Evolutionary conservation across 257 asterid species (phyloP).

Genomic region (Apocynum venetum): DNA sequence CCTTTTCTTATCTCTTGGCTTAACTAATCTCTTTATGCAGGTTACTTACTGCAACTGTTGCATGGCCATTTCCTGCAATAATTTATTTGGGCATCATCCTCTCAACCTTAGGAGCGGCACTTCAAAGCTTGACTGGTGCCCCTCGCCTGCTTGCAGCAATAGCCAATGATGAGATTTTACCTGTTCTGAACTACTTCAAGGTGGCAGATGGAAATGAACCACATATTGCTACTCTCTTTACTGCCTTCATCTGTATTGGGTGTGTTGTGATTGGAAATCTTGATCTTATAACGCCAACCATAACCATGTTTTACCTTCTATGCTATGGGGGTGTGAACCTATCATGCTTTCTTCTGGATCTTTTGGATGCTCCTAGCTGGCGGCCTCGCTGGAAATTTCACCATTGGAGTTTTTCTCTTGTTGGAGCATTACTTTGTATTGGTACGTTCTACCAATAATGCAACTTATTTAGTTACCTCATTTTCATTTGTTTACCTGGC

Average conservation of each 20-base stretch:
- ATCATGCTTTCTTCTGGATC: constrained; percentile 96
- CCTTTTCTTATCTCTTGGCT: constrained; percentile 14
- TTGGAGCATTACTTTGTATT: constrained; percentile 88
- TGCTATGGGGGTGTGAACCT: constrained; percentile 96
- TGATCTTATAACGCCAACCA: constrained; percentile 93
- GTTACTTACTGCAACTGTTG: constrained; percentile 95
- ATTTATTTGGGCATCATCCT: constrained; percentile 88
- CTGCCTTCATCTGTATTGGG: constrained; percentile 88
- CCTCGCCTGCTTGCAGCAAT: constrained; percentile 99
- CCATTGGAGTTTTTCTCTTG: constrained; percentile 98
- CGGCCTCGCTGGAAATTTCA: constrained; percentile 99
- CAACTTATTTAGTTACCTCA: background rate
- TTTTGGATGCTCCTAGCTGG: constrained; percentile 99
- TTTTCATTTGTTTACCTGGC: constrained; percentile 4
- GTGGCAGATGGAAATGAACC: constrained; percentile 91
- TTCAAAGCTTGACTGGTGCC: constrained; percentile 96
- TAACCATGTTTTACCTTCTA: constrained; percentile 94
- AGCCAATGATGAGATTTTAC: constrained; percentile 95
- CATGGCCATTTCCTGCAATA: constrained; percentile 95
- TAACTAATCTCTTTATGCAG: constrained; percentile 52
- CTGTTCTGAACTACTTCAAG: constrained; percentile 91
- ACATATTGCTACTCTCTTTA: constrained; percentile 82
- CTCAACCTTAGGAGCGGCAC: constrained; percentile 98
- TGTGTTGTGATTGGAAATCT: constrained; percentile 93
- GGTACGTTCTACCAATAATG: constrained; percentile 34